Conservation (phyloP, 352 stramenopile genomes). For the Pythium angustatum region DNA sequence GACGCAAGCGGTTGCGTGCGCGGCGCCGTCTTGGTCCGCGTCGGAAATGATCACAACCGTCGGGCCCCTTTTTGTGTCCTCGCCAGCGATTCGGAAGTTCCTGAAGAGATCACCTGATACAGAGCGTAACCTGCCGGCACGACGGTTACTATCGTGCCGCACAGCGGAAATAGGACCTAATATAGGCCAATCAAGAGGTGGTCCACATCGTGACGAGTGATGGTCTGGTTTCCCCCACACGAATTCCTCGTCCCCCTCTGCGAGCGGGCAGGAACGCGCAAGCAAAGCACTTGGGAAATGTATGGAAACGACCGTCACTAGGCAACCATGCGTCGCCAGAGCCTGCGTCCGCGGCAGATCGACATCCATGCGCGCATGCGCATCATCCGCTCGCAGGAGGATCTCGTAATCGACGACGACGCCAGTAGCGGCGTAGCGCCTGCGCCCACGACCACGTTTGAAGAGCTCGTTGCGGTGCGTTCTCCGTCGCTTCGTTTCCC, state of each 20-base stretch:
- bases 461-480: constrained; percentile 72
- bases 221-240: background rate
- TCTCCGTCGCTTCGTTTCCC: background rate
- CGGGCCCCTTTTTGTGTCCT: background rate
- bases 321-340: constrained; percentile 71
- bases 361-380: constrained; percentile 86
- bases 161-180: background rate
- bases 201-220: background rate
- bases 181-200: background rate
- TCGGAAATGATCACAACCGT: background rate
- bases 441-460: constrained; percentile 46
- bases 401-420: constrained; percentile 76
- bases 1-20: no score
- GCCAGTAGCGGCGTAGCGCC: constrained; percentile 32
- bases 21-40: no score
- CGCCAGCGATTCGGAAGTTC: no score
- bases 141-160: background rate
- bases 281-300: constrained; percentile 14
- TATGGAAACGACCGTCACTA: constrained; percentile 1
- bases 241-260: background rate
- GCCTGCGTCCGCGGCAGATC: constrained; percentile 83
- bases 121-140: background rate
- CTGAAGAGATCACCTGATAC: background rate
- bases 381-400: constrained; percentile 80
- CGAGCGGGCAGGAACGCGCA: background rate